Evolutionary conservation across 192 early-diverging fungal species (phyloP), one percentile per base, ranked within the genome.

Genomic region (Fimicolochytrium jonesii): DNA sequence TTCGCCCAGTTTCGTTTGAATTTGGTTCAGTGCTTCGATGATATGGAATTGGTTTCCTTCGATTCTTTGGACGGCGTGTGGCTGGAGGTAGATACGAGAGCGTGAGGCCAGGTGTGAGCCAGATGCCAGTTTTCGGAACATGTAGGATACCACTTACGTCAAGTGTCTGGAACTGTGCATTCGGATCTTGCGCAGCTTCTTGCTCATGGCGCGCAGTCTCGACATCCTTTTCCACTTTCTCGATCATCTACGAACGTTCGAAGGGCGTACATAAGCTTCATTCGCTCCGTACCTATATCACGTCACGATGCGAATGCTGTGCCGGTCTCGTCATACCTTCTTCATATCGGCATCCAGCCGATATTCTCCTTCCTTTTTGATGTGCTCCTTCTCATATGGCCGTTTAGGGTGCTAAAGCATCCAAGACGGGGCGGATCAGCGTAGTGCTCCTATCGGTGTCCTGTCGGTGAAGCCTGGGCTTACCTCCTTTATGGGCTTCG

Each of bases 1-100:
- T 18, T 54, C 35, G 18, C 36, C 60, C 10, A 74, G 50, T 56
- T 70, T 66, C 25, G 67, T 45, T 41, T 70, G 48, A 23, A 81
- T 61, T 6, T 67, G 30, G 35, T 82, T 79, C 15, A 82, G 58
- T 6, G 67, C 60, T 63, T 78, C 80, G 44, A 82, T 71, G 26
- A 82, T 77, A 26, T 75, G 70, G 60, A 77, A 82, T 59, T 82
- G 80, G 48, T 72, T 74, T 51, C 74, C 80, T 61, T 73, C 61
- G 3, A 82, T 31, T 34, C 70, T 56, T 31, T 64, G 39, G 17
- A 82, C 59, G 9, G 62, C 52, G 35, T 68, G 49, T n/a, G 70
- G 63, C 72, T 55, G 50, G 4, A 30, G 4, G 23, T 32, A 30
- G 22, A 47, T 39, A 17, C 9, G 9, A 17, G 37, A 10, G 37